Base-by-base conservation (phyloP, 805 yeast genomes). In the Phaffomyces thermotolerans region DNA sequence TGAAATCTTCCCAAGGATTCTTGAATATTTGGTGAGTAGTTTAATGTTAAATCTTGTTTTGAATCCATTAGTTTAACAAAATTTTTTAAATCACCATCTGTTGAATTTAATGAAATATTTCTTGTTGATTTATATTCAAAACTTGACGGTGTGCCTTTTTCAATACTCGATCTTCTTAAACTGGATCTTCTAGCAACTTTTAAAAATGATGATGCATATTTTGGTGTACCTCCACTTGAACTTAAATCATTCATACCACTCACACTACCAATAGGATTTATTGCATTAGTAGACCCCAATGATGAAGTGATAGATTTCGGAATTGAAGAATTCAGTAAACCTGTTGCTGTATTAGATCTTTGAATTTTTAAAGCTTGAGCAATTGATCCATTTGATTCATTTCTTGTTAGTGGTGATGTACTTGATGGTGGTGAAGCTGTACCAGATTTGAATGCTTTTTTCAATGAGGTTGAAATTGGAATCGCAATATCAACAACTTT, bases 41-140 rank as follows among this genome's bases (percentile, higher is more conserved):
- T 52, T 18, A 57, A 53, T 34, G 74, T 67, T 22, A 79, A 60
- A 36, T 78, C 84, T 8, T 72, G 67, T 52, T 77, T 79, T 37
- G 78, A 75, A 50, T 85, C 93, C 36, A 85, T 75, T 71, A 83
- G 67, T 49, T 75, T 70, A 37, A 85, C 83, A 66, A 85, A 85
- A 40, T 82, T 85, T 46, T 81, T 72, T 17, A 85, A 68, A 50
- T 79, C 86, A 43, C 76, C 80, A 44, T 75, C 80, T 58, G 51
- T 71, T 12, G 17, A 6, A 13, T 27, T 24, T 18, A 17, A 36
- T 12, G 34, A 17, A 18, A 17, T 34, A 31, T 23, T 31, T 32
- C 42, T 42, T 14, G 15, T 18, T 9, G 27, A 20, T 37, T 40
- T 39, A 18, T 29, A 13, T 53, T 48, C 69, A 49, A 39, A 71